phyloP scores from a whole-genome alignment of 371 early-diverging fungal genomes.

The Mortierella sp. region DNA sequence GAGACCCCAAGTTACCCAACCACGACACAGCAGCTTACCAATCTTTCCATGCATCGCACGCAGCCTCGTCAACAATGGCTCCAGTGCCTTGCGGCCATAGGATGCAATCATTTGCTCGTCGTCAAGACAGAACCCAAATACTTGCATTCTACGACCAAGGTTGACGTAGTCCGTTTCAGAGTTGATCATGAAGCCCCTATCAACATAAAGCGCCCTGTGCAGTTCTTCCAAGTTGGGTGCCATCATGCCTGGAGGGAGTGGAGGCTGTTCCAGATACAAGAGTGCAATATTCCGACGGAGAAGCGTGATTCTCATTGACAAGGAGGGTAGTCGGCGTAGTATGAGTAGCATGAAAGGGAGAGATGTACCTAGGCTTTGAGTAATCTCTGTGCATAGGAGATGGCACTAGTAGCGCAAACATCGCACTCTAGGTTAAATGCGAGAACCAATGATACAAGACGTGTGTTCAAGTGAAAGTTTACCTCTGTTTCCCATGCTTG shows the following conservation, averaged over 20 bases:
- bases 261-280: slow-evolving; percentile 20
- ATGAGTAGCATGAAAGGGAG: slow-evolving; percentile 28
- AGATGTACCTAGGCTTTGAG: slow-evolving; percentile 28
- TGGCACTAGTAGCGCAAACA: slow-evolving; percentile 14
- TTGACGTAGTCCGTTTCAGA: slow-evolving; percentile 23
- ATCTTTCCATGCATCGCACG: slow-evolving; percentile 37
- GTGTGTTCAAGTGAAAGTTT: background rate
- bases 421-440: background rate
- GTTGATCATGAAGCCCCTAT: slow-evolving; percentile 17
- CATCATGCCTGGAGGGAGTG: slow-evolving; percentile 14
- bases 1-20: too few species aligned
- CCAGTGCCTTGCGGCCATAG: slow-evolving; percentile 27
- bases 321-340: slow-evolving; percentile 26
- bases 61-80: slow-evolving; percentile 26
- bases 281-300: slow-evolving; percentile 39
- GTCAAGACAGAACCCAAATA: slow-evolving; percentile 46
- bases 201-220: slow-evolving; percentile 35
- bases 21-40: slow-evolving; percentile 12
- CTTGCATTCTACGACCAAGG: slow-evolving; percentile 23
- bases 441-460: background rate
- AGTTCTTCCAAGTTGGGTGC: slow-evolving; percentile 32
- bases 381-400: slow-evolving; percentile 22
- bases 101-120: slow-evolving; percentile 46
- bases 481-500: slow-evolving; percentile 31
- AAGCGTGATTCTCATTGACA: slow-evolving; percentile 22